phyloP scores from a whole-genome alignment of 1,139 yeast species.

The Barnettozyma hawaiiensis region DNA sequence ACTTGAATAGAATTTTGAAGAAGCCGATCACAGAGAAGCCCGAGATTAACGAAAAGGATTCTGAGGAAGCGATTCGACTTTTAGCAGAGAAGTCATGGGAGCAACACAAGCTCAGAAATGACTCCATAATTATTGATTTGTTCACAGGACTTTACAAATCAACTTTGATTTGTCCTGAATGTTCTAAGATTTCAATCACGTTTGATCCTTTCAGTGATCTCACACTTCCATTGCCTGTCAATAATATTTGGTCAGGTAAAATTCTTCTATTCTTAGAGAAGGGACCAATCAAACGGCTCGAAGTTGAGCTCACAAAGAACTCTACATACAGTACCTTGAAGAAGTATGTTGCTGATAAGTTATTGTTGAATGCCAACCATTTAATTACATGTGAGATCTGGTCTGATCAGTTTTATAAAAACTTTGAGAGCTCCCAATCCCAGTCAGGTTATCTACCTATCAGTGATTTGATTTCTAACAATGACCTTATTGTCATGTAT shows the following conservation, averaged over 20 bases:
- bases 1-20: conserved; percentile 70
- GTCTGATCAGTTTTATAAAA: conserved; percentile 60
- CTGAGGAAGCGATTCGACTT: conserved; percentile 46
- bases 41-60: conserved; percentile 58
- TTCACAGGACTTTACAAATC: conserved; percentile 91
- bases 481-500: conserved; percentile 66
- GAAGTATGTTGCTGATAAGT: conserved; percentile 49
- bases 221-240: conserved; percentile 83
- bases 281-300: conserved; percentile 46
- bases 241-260: conserved; percentile 65
- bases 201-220: conserved; percentile 93
- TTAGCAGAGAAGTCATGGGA: conserved; percentile 80
- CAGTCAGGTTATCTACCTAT: conserved; percentile 59
- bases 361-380: conserved; percentile 38
- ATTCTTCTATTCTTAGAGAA: conserved; percentile 57
- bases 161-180: conserved; percentile 81
- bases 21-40: conserved; percentile 92
- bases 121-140: conserved; percentile 76
- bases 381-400: conserved; percentile 69
- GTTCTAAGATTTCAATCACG: conserved; percentile 76
- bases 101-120: conserved; percentile 74
- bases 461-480: conserved; percentile 57
- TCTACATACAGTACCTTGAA: conserved; percentile 64
- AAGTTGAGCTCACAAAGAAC: conserved; percentile 66
- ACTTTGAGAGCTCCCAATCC: conserved; percentile 57